Evolutionary conservation across 441 rosid species (phyloP).

Genomic region (Mallotus repandus): DNA sequence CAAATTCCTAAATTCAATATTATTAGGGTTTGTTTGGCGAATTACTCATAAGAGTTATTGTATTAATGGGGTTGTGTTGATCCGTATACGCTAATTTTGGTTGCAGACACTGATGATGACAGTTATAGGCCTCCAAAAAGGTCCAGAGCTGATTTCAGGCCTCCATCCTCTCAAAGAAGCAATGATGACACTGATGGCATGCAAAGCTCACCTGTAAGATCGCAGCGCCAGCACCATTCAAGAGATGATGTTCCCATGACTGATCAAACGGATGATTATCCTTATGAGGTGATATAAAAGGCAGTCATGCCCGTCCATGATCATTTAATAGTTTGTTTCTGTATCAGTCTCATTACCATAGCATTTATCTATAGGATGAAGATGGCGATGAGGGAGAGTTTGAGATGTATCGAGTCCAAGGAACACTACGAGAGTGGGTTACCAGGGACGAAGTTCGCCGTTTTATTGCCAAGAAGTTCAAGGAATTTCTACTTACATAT

Average conservation of each 20-base stretch:
- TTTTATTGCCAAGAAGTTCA: conserved; percentile 85
- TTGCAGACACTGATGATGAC: conserved; percentile 81
- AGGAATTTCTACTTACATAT: conserved; percentile 80
- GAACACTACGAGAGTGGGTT: conserved; percentile 96
- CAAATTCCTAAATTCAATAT: too few relatives aligned
- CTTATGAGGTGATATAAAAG: conserved; percentile 42
- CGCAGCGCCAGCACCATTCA: conserved; percentile 47
- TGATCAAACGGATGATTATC: conserved; percentile 81
- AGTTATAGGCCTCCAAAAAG: conserved; percentile 82
- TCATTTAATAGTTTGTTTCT: neutral
- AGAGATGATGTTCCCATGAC: conserved; percentile 89
- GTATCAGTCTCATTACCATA: conserved; percentile 2
- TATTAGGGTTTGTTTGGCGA: neutral
- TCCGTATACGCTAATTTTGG: conserved; percentile 4
- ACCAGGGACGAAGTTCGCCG: conserved; percentile 95
- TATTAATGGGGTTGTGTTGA: too few relatives aligned
- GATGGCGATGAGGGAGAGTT: conserved; percentile 80
- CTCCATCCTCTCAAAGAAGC: conserved; percentile 55
- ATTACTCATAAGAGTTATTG: too few relatives aligned
- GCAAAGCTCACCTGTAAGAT: conserved; percentile 76
- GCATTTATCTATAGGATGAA: conserved; percentile 46
- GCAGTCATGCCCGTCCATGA: neutral
- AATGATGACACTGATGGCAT: conserved; percentile 65
- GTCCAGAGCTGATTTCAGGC: conserved; percentile 71
- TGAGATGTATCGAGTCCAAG: conserved; percentile 93